phyloP scores from a whole-genome alignment of 495 filamentous ascomycete genomes.

The Coniosporium apollinis region DNA sequence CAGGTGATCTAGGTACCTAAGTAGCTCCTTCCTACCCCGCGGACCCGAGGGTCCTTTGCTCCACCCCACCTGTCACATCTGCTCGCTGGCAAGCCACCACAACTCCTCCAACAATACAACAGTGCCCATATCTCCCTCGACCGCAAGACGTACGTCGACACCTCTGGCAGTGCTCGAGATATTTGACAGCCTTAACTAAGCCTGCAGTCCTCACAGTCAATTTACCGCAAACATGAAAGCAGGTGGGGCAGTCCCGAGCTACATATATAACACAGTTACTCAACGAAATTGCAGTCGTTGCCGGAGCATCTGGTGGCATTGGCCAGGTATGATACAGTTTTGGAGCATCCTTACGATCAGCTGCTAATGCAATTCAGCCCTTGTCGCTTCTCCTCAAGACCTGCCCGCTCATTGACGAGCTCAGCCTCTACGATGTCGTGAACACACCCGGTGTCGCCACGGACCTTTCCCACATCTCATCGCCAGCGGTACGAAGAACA shows the following conservation, averaged over 20 bases:
- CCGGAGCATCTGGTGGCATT: slow-evolving; percentile 94
- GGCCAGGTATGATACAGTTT: slow-evolving; percentile 47
- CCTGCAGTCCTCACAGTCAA: too few relatives aligned
- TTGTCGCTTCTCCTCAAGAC: slow-evolving; percentile 89
- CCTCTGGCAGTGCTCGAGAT: too few relatives aligned
- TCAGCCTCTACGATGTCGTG: slow-evolving; percentile 96
- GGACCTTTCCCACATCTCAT: slow-evolving; percentile 94
- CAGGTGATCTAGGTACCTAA: too few relatives aligned
- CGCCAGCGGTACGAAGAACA: slow-evolving; percentile 54
- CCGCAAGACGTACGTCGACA: too few relatives aligned
- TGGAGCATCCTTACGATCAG: slow-evolving; percentile 3
- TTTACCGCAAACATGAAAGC: slow-evolving; percentile 3
- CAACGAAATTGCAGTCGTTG: slow-evolving; percentile 50
- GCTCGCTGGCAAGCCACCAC: too few relatives aligned
- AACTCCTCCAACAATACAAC: too few relatives aligned
- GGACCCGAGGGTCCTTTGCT: too few relatives aligned
- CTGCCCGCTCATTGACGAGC: slow-evolving; percentile 69
- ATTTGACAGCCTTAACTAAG: too few relatives aligned
- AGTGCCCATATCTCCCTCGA: too few relatives aligned
- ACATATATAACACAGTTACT: neutral
- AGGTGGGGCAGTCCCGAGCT: neutral
- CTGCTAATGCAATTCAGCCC: slow-evolving; percentile 43
- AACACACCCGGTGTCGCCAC: slow-evolving; percentile 93
- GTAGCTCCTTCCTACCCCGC: too few relatives aligned
- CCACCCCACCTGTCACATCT: too few relatives aligned